Conservation (phyloP, 768 basidiomycete species). For the Cystobasidium onofrii region DNA sequence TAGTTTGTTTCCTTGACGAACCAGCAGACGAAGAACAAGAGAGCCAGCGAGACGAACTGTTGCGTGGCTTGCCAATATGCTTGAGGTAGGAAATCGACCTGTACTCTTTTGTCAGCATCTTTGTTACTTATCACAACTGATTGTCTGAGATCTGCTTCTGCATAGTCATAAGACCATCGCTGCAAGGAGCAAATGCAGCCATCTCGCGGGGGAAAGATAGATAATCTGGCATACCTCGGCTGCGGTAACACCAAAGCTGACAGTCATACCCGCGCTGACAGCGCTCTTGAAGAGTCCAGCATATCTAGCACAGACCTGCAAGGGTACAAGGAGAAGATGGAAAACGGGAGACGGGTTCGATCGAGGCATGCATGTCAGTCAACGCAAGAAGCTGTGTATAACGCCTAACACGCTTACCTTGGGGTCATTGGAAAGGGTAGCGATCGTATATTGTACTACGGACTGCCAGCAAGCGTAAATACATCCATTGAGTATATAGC, state of each 20-base stretch:
- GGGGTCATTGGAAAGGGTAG: conserved; percentile 15
- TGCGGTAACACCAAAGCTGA: conserved; percentile 2
- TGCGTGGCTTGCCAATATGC: conserved; percentile 3
- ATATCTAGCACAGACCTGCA: conserved; percentile 3
- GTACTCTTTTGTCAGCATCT: neutral
- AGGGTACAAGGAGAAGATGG: neutral
- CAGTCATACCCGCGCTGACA: conserved; percentile 20
- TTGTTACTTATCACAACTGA: no score
- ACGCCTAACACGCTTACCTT: conserved; percentile 1
- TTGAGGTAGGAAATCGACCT: conserved; percentile 14
- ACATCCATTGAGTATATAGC: conserved; percentile 16
- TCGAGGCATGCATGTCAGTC: no score
- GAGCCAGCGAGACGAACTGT: conserved; percentile 5
- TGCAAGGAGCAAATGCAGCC: no score
- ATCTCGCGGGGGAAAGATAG: no score
- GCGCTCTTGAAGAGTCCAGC: conserved; percentile 20
- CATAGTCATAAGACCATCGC: no score
- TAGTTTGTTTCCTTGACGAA: conserved; percentile 29
- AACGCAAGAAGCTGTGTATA: no score
- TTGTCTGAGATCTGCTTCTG: no score
- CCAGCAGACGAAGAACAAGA: conserved; percentile 25
- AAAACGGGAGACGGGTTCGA: no score
- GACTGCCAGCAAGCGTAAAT: conserved; percentile 29
- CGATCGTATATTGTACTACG: conserved; percentile 12
- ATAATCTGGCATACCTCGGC: neutral